Evolutionary conservation across 2,329 filamentous ascomycete genomes (phyloP), one percentile per base, ranked within the genome.

Genomic region (Neofusicoccum cordaticola): DNA sequence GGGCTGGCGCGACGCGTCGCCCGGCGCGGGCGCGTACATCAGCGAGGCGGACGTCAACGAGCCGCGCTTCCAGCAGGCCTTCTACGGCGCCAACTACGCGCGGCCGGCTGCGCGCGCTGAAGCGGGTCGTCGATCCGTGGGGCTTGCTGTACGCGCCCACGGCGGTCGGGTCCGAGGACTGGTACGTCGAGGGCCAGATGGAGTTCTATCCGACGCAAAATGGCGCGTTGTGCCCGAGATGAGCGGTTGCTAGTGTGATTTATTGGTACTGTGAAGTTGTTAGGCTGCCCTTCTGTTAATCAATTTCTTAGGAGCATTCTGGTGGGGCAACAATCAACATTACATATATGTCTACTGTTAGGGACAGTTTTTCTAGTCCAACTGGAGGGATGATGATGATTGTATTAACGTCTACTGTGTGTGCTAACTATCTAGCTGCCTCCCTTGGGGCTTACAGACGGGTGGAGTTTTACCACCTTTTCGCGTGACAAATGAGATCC

Each of bases 1-100:
- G 19, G 4, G 9, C 7, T 42, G 44, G 44, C 35, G 47, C 12
- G 44, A 44, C 13, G 45, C 51, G 9, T 34, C 58, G 45, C 66
- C 57, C 22, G 50, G 37, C 4, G 69, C 67, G 34, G 73, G 70
- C 1, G 64, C 72, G 2, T 75, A 74, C 53, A 52, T 74, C 52
- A 74, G 69, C 56, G 73, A 75, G 57, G 70, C 70, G 8, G 70
- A 74, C 52, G 69, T 71, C 65, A 65, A 67, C 13, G 67, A 73
- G 64, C 65, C 64, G 5, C 69, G 71, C 52, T 75, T 68, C 67
- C 65, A 71, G 57, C 45, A 45, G 31, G 64, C 66, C 15, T 74
- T 74, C 47, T 75, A 67, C 57, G 72, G 72, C 0, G 41, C n/a
- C 4, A 70, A 72, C 42, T 74, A 67, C n/a, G 62, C 65, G 2